Base-by-base conservation (phyloP, 2,329 filamentous ascomycete species). In the Xylariomycetidae sp. region DNA sequence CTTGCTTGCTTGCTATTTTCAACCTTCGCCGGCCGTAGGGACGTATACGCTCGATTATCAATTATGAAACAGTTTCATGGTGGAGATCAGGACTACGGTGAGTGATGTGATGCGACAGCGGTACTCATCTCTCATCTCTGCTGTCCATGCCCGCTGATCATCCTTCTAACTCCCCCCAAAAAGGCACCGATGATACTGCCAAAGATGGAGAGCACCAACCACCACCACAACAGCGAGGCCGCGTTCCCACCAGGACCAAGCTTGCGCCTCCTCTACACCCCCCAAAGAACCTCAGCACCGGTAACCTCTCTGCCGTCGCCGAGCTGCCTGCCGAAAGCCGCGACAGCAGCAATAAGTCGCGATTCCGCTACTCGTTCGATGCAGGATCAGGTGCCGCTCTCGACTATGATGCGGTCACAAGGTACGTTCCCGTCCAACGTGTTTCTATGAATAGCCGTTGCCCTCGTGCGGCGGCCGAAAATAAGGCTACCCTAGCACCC, bases 291-390 rank as follows among this genome's bases (percentile, higher is more conserved):
- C 68, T 73, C 50, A 81, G 77, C 56, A 80, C 77, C n/a, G 71
- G 75, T 33, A 81, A 80, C 51, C 66, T 82, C 39, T 61, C 66
- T 37, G 56, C 70, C 44, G 56, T 64, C 44, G 56, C 57, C 43
- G 70, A 74, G 38, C 33, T 27, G 23, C 34, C 38, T 40, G n/a
- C n/a, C n/a, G n/a, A n/a, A n/a, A n/a, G n/a, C n/a, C n/a, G n/a
- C n/a, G 59, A 51, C n/a, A 61, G 74, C 31, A 77, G 81, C 46
- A 32, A n/a, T 22, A 49, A 44, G 36, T 69, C 72, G 46, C 69
- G 77, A 63, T 70, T 80, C 57, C 81, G 84, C 41, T 81, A 87
- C 62, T 90, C 87, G 31, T 80, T 89, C 54, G 88, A 92, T 59
- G 80, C 78, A 37, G 75, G 80, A 33, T 70, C 76, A 40, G 70